A percentile compares a stretch with the other conserved stretches of the same genome.
Conservation (phyloP, 2,329 filamentous ascomycete species). For the Gremmenia infestans region DNA sequence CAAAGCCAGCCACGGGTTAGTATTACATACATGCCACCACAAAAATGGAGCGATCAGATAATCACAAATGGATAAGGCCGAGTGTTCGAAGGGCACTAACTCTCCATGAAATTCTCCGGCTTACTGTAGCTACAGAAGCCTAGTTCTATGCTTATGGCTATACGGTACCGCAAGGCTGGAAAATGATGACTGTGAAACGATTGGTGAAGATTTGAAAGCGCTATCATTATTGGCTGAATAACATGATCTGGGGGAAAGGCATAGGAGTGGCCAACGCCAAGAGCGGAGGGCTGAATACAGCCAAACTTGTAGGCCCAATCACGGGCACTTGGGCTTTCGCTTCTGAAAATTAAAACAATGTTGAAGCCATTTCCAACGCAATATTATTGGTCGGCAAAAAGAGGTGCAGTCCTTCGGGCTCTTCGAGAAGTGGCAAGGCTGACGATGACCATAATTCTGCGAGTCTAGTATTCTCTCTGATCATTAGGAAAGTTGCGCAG, state of each 20-base stretch:
- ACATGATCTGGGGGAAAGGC: neutral
- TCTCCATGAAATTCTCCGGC: neutral
- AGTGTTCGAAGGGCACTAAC: neutral
- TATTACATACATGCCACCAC: neutral
- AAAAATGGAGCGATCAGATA: neutral
- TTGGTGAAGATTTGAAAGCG: neutral
- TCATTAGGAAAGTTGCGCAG: too few species aligned
- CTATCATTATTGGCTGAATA: neutral
- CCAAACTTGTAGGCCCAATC: neutral
- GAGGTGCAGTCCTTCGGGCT: too few species aligned
- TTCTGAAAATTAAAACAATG: too few species aligned
- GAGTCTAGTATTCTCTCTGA: too few species aligned
- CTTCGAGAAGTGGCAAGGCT: too few species aligned
- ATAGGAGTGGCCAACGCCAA: neutral
- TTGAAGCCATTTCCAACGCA: too few species aligned
- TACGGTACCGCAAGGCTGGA: conserved; percentile 1
- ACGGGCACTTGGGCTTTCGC: neutral
- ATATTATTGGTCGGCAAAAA: too few species aligned
- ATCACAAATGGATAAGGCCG: neutral
- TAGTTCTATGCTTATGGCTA: neutral
- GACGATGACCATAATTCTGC: too few species aligned
- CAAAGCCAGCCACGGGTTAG: neutral
- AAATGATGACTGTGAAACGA: neutral
- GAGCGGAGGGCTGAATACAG: neutral
- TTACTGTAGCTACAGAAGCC: neutral